phyloP scores from a whole-genome alignment of 108 stramenopile species.

The Seminavis robusta region DNA sequence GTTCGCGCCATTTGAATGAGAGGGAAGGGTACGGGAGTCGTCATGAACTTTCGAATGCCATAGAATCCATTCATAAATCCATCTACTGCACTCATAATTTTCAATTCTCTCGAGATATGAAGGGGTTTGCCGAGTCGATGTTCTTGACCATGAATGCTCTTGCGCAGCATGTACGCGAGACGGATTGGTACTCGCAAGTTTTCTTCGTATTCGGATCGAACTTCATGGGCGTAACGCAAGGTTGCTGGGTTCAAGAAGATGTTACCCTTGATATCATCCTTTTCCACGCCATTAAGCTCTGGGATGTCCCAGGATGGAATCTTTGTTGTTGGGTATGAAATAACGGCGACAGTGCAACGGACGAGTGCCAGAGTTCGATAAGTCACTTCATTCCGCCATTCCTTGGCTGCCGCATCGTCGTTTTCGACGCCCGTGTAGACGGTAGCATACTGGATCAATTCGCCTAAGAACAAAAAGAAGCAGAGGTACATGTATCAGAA shows the following conservation, averaged over 20 bases:
- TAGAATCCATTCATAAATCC: constrained; percentile 28
- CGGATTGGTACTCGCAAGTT: constrained; percentile 16
- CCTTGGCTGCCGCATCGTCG: constrained; percentile 13
- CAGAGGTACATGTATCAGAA: neutral
- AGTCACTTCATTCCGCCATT: constrained; percentile 47
- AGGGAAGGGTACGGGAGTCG: constrained; percentile 31
- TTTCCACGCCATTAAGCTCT: constrained; percentile 21
- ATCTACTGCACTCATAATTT: constrained; percentile 20
- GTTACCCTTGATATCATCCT: constrained; percentile 15
- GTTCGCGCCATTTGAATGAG: constrained; percentile 31
- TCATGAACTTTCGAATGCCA: constrained; percentile 21
- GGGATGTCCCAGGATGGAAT: constrained; percentile 33
- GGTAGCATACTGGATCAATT: constrained; percentile 30
- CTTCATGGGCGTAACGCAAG: constrained; percentile 4
- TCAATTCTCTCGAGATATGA: constrained; percentile 13
- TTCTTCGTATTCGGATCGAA: neutral
- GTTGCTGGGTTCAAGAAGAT: neutral
- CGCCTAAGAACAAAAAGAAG: constrained; percentile 3
- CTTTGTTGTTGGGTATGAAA: constrained; percentile 17
- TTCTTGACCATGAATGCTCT: constrained; percentile 20
- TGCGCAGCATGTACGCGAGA: constrained; percentile 23
- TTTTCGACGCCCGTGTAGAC: constrained; percentile 15
- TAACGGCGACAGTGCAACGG: constrained; percentile 26
- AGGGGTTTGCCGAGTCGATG: constrained; percentile 13
- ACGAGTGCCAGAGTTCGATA: constrained; percentile 27